Evolutionary conservation across 2,329 filamentous ascomycete genomes (phyloP), one percentile per base, ranked within the genome.

Genomic region (Microdochium trichocladiopsis): DNA sequence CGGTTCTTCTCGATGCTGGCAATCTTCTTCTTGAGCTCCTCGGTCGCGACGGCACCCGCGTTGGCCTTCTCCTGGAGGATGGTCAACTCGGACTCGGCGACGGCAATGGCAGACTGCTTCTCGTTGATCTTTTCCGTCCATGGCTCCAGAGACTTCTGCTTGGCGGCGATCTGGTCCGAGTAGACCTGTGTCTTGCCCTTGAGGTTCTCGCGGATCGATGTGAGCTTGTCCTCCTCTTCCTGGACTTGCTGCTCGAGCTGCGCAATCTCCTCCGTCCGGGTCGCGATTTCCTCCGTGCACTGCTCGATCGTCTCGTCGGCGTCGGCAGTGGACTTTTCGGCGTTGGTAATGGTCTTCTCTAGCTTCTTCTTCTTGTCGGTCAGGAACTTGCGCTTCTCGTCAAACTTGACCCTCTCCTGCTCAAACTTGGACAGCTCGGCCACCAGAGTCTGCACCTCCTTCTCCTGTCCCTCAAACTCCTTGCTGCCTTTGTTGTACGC

Each of bases 121-220:
- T 96, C 87, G 68, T 94, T 96, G 72, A 99, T 93, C 71, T 94
- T 97, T 58, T 91, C 91, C 60, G 87, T 92, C 94, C 94, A 99
- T 0, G 94, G 94, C 70, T 97, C 93, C 11, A 99, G 77, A 1
- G 90, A 87, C 70, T 95, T 96, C 64, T 99, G 94, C 71, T 96
- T 96, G 4, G 78, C 79, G 0, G 91, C 85, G 60, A 99, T 97
- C 63, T 96, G 80, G 60, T 99, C 91, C 0, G 93, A 97, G 56
- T 96, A 88, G 6, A 84, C 87, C 66, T 97, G 92, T 0, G 94
- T 99, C 72, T 99, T 99, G 62, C 93, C 93, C 64, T 96, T 96
- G 8, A 99, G 76, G 55, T 82, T 83, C 22, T 96, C 90, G 52
- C 93, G 85, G 58, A 99, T 94, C n/a, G 73, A 78, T 25, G 83